Evolutionary conservation across 495 filamentous ascomycete species (phyloP).

Genomic region (Lentithecium fluviatile): DNA sequence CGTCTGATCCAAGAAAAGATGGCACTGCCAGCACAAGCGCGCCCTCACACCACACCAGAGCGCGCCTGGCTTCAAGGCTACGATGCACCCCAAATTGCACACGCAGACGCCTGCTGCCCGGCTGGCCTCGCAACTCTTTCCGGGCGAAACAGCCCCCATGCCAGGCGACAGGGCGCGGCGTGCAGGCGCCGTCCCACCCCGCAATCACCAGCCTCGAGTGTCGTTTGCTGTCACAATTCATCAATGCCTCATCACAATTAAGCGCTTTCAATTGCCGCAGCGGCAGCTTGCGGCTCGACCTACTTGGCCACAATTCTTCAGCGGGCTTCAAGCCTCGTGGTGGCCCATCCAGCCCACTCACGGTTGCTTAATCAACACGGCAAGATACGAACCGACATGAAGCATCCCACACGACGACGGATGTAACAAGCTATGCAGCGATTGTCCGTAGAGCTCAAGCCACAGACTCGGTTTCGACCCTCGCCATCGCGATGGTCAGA

Average conservation of each 20-base stretch:
- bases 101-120: conserved; percentile 1
- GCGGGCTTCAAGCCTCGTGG: conserved; percentile 5
- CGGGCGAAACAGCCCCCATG: conserved; percentile 6
- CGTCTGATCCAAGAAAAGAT: not conserved
- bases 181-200: conserved; percentile 1
- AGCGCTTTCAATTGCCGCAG: not conserved
- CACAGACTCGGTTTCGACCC: conserved; percentile 20
- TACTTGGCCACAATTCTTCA: no score
- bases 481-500: conserved; percentile 27
- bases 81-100: conserved; percentile 10
- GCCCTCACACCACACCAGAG: conserved; percentile 8
- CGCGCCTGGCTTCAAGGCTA: not conserved
- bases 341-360: not conserved
- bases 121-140: not conserved
- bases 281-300: not conserved
- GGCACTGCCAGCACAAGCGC: not conserved
- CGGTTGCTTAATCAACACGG: conserved; percentile 7
- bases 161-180: not conserved
- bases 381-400: conserved; percentile 10
- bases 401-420: conserved; percentile 12
- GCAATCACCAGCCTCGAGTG: not conserved
- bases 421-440: conserved; percentile 24
- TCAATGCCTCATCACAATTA: not conserved
- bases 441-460: conserved; percentile 23
- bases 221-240: not conserved